A percentile compares a stretch with the other conserved stretches of the same genome.
phyloP scores from a whole-genome alignment of 83 land plant species.

The Diphasiastrum complanatum region DNA sequence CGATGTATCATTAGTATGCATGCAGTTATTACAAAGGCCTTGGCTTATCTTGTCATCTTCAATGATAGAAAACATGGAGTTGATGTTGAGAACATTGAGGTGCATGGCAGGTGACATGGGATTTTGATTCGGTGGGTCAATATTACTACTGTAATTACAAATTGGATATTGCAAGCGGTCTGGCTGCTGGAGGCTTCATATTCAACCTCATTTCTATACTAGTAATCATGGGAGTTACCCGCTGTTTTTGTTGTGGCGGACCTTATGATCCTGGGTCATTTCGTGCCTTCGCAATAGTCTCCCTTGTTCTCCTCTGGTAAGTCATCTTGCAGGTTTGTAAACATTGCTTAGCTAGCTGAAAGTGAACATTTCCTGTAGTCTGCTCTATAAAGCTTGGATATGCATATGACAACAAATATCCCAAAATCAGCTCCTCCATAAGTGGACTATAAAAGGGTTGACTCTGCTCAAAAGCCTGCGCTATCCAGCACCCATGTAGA shows the following conservation, averaged over 20 bases:
- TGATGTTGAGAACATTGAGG: too few species aligned
- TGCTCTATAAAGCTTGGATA: too few species aligned
- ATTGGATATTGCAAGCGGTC: constrained; percentile 12
- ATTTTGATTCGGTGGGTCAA: neutral
- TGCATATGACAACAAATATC: too few species aligned
- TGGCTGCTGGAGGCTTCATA: constrained; percentile 2
- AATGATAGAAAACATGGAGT: too few species aligned
- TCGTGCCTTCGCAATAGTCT: constrained; percentile 2
- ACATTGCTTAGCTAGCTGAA: too few species aligned
- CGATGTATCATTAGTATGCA: neutral
- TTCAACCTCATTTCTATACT: constrained; percentile 7
- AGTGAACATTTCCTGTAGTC: too few species aligned
- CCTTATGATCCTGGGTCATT: constrained; percentile 1
- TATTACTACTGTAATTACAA: constrained; percentile 10
- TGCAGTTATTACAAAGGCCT: neutral
- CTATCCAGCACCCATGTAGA: too few species aligned
- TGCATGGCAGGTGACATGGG: neutral
- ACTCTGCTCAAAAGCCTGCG: too few species aligned
- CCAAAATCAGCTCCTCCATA: too few species aligned
- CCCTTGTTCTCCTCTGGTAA: constrained; percentile 6
- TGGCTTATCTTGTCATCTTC: too few species aligned
- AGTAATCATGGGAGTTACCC: constrained; percentile 10
- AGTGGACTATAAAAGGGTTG: too few species aligned
- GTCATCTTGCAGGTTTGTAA: too few species aligned
- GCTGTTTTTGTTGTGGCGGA: constrained; percentile 13